phyloP scores from a whole-genome alignment of 768 basidiomycete genomes.

The Galerina marginata region DNA sequence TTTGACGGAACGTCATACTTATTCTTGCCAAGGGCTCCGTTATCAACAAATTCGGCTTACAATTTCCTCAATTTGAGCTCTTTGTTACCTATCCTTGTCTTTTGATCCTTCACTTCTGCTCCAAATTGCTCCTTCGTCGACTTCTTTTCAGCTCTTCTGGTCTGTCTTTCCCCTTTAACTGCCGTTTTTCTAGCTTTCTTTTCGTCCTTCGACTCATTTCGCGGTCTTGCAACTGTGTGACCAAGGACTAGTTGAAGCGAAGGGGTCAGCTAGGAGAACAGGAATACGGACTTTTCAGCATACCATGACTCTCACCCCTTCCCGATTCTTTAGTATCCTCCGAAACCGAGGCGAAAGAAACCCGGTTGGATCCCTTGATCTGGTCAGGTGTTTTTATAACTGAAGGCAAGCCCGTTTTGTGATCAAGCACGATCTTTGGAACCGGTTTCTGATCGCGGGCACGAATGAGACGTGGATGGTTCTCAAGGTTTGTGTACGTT shows the following conservation, averaged over 20 bases:
- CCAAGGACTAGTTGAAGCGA: slow-evolving; percentile 28
- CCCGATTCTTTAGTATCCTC: slow-evolving; percentile 34
- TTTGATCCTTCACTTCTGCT: slow-evolving; percentile 66
- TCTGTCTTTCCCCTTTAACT: slow-evolving; percentile 69
- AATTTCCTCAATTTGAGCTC: slow-evolving; percentile 52
- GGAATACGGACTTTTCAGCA: slow-evolving; percentile 1
- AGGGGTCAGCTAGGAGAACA: slow-evolving; percentile 2
- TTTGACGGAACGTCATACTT: slow-evolving; percentile 13
- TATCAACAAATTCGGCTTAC: slow-evolving; percentile 18
- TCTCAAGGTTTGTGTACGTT: slow-evolving; percentile 96
- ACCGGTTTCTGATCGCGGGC: slow-evolving; percentile 59
- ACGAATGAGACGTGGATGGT: slow-evolving; percentile 90
- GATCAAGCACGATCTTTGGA: slow-evolving; percentile 73
- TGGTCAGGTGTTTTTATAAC: slow-evolving; percentile 37
- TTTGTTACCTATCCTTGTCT: slow-evolving; percentile 53
- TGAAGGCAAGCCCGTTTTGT: slow-evolving; percentile 77
- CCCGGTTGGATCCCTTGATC: slow-evolving; percentile 20
- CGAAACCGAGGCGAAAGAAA: slow-evolving; percentile 15
- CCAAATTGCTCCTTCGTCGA: slow-evolving; percentile 65
- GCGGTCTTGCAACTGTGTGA: slow-evolving; percentile 69
- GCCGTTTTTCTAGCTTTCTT: slow-evolving; percentile 76
- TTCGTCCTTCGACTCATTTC: slow-evolving; percentile 77
- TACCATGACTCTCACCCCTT: slow-evolving; percentile 32
- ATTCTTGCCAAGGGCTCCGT: slow-evolving; percentile 13
- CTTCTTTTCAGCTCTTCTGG: slow-evolving; percentile 72